Evolutionary conservation across 495 filamentous ascomycete species (phyloP).

Genomic region (Podospora bellae-mahoneyi): DNA sequence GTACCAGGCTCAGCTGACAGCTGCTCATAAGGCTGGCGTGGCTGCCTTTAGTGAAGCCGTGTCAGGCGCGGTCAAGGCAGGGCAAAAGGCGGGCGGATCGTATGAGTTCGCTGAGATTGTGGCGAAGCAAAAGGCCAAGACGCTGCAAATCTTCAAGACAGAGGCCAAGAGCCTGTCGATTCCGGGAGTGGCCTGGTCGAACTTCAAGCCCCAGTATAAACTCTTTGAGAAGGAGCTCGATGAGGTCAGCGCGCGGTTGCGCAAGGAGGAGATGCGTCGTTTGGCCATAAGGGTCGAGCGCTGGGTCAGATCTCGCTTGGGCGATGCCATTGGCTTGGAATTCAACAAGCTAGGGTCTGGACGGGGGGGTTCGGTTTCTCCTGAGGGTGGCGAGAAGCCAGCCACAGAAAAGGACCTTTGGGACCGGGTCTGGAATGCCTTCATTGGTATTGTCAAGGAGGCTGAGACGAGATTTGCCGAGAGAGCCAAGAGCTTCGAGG

Average conservation of each 20-base stretch:
- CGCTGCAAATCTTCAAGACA: conserved; percentile 69
- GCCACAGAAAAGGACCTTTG: conserved; percentile 77
- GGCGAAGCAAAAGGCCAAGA: conserved; percentile 69
- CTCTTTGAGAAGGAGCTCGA: conserved; percentile 76
- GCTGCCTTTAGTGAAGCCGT: conserved; percentile 85
- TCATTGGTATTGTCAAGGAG: conserved; percentile 77
- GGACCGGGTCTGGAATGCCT: conserved; percentile 92
- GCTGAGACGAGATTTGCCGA: conserved; percentile 83
- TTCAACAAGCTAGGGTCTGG: conserved; percentile 93
- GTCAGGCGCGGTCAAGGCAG: conserved; percentile 67
- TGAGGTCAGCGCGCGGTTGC: conserved; percentile 73
- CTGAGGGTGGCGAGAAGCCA: conserved; percentile 71
- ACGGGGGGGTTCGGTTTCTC: conserved; percentile 72
- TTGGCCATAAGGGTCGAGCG: conserved; percentile 86
- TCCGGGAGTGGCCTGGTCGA: conserved; percentile 75
- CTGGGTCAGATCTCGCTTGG: conserved; percentile 82
- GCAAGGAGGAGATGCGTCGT: conserved; percentile 93
- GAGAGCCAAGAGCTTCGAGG: conserved; percentile 87
- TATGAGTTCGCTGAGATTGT: conserved; percentile 98
- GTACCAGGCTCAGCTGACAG: conserved; percentile 80
- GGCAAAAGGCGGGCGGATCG: conserved; percentile 80
- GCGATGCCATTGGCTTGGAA: conserved; percentile 84
- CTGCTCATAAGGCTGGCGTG: conserved; percentile 86
- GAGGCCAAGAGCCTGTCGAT: conserved; percentile 72
- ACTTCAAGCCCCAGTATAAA: conserved; percentile 54